Evolutionary conservation across 2,329 filamentous ascomycete species (phyloP), one percentile per base, ranked within the genome.

Genomic region (Arthrobotrys sinensis): DNA sequence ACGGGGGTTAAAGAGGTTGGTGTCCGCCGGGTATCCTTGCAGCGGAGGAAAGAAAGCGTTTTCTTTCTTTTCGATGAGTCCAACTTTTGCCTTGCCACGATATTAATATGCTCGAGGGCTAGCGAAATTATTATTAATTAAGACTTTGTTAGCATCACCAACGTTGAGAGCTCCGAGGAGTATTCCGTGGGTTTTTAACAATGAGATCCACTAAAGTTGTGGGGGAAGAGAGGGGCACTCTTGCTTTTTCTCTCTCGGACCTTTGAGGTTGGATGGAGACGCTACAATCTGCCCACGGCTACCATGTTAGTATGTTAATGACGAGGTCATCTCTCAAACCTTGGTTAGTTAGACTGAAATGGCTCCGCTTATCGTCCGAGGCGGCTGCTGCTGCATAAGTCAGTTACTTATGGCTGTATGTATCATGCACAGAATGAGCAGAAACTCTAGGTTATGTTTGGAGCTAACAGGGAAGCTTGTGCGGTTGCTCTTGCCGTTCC

Each of bases 301-400:
- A 16, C 28, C 38, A 53, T 24, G 36, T 60, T 28, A 60, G 36
- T 43, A 14, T 24, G 36, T 43, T 10, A 40, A 46, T 65, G 46
- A 72, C 57, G 69, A 71, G 60, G 69, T 66, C 69, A 73, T 73
- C 69, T 73, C 62, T 43, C 21, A 69, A 50, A 24, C 21, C 57
- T 63, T 63, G 57, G 40, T 38, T 32, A 16, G 19, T 55, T 53
- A n/a, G 34, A 6, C 40, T 55, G 53, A 12, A 57, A 57, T 57
- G 32, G 36, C 5, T 48, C 60, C 66, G 66, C 48, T 63, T 64
- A 43, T 53, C 36, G 34, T 43, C 60, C 57, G 19, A 64, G 38
- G 19, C 46, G 36, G 55, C 53, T 45, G 8, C 67, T 43, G 55
- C 16, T 43, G 14, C 53, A 45, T 45, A 45, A 16, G 12, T 6